Evolutionary conservation across 148 eudicot species (phyloP), one percentile per base, ranked within the genome.

Genomic region (Nepenthes mirabilis): DNA sequence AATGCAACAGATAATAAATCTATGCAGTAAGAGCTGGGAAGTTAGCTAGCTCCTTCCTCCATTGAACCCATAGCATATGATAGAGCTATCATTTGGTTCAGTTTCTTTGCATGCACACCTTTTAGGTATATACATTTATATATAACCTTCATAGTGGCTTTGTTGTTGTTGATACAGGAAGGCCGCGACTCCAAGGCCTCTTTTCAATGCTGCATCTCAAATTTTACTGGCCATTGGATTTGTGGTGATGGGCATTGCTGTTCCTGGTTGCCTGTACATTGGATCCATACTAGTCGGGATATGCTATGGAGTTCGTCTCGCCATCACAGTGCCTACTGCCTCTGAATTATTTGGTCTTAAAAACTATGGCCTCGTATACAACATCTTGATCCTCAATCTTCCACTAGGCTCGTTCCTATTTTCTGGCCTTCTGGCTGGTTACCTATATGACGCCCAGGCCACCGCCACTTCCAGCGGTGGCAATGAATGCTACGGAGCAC

Each of bases 151-250:
- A 23, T 23, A 23, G 23, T 23, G 23, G 23, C 23, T 23, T 23
- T 23, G 23, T 23, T 23, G 23, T 23, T 23, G 23, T 23, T 23
- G 23, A 23, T 23, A 53, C 83, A 90, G 97, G 76, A 84, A 69
- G 63, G 74, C 86, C 3, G 97, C 77, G 59, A 80, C 78, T 6
- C 97, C 97, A 12, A 80, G 97, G 67, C 97, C 97, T 7, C 62
- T 90, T 6, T 90, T 91, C 86, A 90, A 90, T 61, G 97, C 95
- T 57, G 91, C 83, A 9, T 84, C 97, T n/a, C 97, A 90, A 57
- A 57, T 57, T n/a, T 7, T 34, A 2, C 14, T 57, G 2, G 9
- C 59, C 2, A 43, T 36, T 11, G 43, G 59, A 57, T 57, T 57
- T n/a, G 8, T 34, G 6, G 14, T 57, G n/a, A 57, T 57, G 53